These are phyloP conservation scores for Globisporangium apiculatum DNA, from an alignment of 352 stramenopile genomes.

Conservation along the genomic window DNA sequence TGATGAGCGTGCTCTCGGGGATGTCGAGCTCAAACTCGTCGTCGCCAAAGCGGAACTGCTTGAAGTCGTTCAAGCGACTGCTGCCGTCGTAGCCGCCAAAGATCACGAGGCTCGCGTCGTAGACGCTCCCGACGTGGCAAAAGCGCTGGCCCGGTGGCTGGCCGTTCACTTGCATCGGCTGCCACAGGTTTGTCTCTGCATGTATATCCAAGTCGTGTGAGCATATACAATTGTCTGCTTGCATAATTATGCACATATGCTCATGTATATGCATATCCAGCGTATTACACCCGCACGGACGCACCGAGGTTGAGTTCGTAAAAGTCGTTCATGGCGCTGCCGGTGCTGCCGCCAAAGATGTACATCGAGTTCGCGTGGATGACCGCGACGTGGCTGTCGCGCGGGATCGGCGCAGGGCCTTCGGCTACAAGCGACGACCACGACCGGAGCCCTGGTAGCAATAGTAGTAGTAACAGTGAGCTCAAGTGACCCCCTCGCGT, in stretches of 20 bases:
- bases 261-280: background rate
- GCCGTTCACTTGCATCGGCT: conserved; percentile 69
- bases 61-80: conserved; percentile 94
- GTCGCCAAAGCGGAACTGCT: conserved; percentile 85
- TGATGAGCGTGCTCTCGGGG: conserved; percentile 74
- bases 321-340: conserved; percentile 97
- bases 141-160: conserved; percentile 90
- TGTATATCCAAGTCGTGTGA: background rate
- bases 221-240: background rate
- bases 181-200: conserved; percentile 60
- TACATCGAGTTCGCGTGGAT: conserved; percentile 93
- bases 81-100: conserved; percentile 96
- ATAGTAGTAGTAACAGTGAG: too few relatives aligned
- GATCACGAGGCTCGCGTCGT: conserved; percentile 91
- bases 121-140: conserved; percentile 93
- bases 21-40: conserved; percentile 80
- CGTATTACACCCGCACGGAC: background rate
- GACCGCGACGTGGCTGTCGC: conserved; percentile 95
- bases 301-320: conserved; percentile 89
- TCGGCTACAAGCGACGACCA: conserved; percentile 90
- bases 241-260: background rate
- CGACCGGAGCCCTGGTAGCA: conserved; percentile 40
- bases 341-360: conserved; percentile 94
- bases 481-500: too few relatives aligned
- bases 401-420: conserved; percentile 88